Evolutionary conservation across 2,329 filamentous ascomycete species (phyloP).

Genomic region (Aspergillus neoniger): DNA sequence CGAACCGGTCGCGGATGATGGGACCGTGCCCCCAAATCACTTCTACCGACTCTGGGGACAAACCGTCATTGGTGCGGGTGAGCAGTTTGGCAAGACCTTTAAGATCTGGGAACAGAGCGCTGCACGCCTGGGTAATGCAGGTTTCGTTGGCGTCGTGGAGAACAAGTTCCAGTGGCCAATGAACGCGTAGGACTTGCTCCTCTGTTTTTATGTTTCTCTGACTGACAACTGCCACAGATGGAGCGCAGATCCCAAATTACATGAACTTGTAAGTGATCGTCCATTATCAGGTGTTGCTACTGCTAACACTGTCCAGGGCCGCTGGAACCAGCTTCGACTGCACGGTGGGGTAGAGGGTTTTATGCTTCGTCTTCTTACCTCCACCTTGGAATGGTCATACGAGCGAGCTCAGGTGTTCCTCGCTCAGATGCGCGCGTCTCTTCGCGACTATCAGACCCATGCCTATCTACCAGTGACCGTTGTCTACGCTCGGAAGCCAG

Average conservation of each 20-base stretch:
- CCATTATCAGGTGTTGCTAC: not conserved
- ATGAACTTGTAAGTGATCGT: slow-evolving; percentile 19
- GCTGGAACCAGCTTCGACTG: slow-evolving; percentile 25
- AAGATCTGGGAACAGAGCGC: slow-evolving; percentile 31
- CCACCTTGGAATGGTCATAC: slow-evolving; percentile 26
- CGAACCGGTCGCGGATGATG: slow-evolving; percentile 24
- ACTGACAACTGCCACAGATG: slow-evolving; percentile 13
- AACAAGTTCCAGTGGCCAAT: slow-evolving; percentile 28
- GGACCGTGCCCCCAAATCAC: slow-evolving; percentile 17
- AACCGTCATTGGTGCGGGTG: slow-evolving; percentile 20
- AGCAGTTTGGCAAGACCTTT: slow-evolving; percentile 31
- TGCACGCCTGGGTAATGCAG: slow-evolving; percentile 23
- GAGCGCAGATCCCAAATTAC: slow-evolving; percentile 25
- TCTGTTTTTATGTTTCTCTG: not conserved
- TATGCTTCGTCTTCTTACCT: slow-evolving; percentile 27
- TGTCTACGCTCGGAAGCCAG: slow-evolving; percentile 24
- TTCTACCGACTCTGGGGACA: slow-evolving; percentile 24
- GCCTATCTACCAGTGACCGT: slow-evolving; percentile 26
- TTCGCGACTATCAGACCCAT: slow-evolving; percentile 24
- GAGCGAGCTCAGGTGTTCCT: slow-evolving; percentile 26
- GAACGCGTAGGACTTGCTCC: slow-evolving; percentile 12
- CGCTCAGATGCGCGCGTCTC: slow-evolving; percentile 25
- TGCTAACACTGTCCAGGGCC: slow-evolving; percentile 15
- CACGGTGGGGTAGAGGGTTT: slow-evolving; percentile 24
- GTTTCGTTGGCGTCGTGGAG: slow-evolving; percentile 31